Evolutionary conservation across 768 basidiomycete species (phyloP).

Genomic region (Amanita exitialis): DNA sequence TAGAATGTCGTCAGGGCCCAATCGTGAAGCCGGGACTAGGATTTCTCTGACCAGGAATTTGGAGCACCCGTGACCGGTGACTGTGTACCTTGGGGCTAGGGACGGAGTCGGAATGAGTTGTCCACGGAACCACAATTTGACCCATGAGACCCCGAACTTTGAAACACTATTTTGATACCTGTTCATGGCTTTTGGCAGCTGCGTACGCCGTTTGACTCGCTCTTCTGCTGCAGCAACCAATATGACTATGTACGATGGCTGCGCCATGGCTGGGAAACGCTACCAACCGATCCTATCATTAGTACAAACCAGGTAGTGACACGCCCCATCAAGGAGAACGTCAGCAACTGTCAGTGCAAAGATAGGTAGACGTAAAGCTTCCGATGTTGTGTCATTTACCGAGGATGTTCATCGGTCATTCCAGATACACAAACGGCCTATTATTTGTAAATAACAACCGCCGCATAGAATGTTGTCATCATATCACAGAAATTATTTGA

Average conservation of each 20-base stretch:
- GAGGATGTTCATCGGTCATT: neutral
- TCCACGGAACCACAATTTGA: too few species aligned
- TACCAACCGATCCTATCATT: neutral
- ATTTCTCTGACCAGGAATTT: neutral
- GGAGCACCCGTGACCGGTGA: neutral
- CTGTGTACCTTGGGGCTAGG: neutral
- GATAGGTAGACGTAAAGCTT: neutral
- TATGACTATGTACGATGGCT: slow-evolving; percentile 2
- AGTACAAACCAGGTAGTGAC: slow-evolving; percentile 4
- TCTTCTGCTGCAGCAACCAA: neutral
- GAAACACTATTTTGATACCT: neutral
- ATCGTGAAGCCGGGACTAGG: neutral
- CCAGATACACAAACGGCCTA: neutral
- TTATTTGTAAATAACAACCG: neutral
- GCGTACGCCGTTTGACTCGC: neutral
- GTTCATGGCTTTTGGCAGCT: neutral
- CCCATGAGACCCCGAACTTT: neutral
- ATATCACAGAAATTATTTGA: neutral
- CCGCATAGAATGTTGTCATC: neutral
- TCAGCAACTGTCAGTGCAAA: neutral
- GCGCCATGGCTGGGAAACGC: neutral
- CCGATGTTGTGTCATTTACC: neutral
- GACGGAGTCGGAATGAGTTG: too few species aligned
- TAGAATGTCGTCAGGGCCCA: neutral
- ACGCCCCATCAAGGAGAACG: slow-evolving; percentile 7